phyloP scores from a whole-genome alignment of 2,329 filamentous ascomycete species.

The Rhynchosporium agropyri region DNA sequence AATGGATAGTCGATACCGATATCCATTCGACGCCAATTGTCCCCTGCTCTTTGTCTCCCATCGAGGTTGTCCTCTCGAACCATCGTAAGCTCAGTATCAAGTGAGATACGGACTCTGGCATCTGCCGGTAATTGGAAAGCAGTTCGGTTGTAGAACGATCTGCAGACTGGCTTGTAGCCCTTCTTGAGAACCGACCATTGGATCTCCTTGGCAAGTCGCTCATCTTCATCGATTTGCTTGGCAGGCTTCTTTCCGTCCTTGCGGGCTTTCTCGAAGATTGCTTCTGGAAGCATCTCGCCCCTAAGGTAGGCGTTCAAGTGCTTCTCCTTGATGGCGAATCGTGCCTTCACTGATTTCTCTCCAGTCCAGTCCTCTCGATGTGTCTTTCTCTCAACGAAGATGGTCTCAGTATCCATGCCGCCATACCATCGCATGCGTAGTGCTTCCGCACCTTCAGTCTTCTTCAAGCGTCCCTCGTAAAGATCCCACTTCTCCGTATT shows the following conservation, averaged over 20 bases:
- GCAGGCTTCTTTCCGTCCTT: conserved; percentile 93
- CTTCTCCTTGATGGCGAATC: conserved; percentile 95
- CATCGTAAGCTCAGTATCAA: conserved; percentile 96
- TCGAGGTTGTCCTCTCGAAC: conserved; percentile 93
- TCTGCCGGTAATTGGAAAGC: conserved; percentile 97
- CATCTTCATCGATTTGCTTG: conserved; percentile 87
- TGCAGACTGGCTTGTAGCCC: conserved; percentile 83
- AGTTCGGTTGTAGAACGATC: conserved; percentile 97
- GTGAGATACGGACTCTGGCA: conserved; percentile 91
- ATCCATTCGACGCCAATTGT: conserved; percentile 96
- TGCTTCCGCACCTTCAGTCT: conserved; percentile 95
- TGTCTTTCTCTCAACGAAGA: conserved; percentile 97
- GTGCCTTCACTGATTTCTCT: conserved; percentile 97
- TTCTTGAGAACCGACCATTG: conserved; percentile 92
- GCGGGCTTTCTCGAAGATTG: conserved; percentile 94
- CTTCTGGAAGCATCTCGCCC: conserved; percentile 80
- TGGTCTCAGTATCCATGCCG: conserved; percentile 91
- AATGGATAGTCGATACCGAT: conserved; percentile 97
- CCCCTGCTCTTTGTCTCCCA: conserved; percentile 71
- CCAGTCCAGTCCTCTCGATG: conserved; percentile 99
- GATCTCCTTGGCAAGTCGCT: conserved; percentile 86
- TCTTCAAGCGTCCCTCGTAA: conserved; percentile 92
- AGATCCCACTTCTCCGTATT: conserved; percentile 93
- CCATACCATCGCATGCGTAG: conserved; percentile 98
- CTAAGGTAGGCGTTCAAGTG: conserved; percentile 89